Evolutionary conservation across 352 stramenopile species (phyloP), one percentile per base, ranked within the genome.

Genomic region (Phytophthora citrophthora): DNA sequence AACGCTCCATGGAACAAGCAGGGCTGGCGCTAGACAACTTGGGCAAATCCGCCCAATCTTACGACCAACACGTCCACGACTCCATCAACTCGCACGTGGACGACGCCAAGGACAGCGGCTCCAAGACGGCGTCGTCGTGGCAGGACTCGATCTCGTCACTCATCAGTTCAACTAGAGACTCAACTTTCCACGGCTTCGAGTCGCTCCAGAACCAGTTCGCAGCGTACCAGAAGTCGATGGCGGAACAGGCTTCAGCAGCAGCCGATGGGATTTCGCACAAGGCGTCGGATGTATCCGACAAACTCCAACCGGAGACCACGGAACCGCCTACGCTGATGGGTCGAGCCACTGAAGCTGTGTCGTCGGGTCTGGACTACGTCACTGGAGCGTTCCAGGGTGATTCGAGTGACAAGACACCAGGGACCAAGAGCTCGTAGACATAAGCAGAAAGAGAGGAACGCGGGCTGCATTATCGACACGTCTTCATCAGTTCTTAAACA

Each of bases 161-260:
- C 8, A 50, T 83, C 45, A 66, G 32, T 23, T 60, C 55, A 4
- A 76, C 70, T 2, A 60, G 64, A 18, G 70, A 82, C 5, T 61
- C 67, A 31, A 77, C 73, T 12, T 69, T 78, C 53, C 54, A 64
- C 16, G 73, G 76, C 53, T 81, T 76, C 31, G 76, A 79, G 38
- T 36, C 67, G 29, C 53, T 82, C 20, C 72, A 80, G 67, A 60
- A 68, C n/a, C 67, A 79, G 54, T 55, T 82, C 29, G 15, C 34
- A 13, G 47, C 63, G 5, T 63, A 39, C 6, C 47, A 77, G 29
- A 68, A 71, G 54, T 41, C 70, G 9, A 47, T 72, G 31, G 45
- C 40, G 7, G 68, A 77, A 2, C 60, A 72, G 5, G 68, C 63
- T 3, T 64, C 62, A 8, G 23, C 67, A 1, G 40, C 47, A 10